These are phyloP conservation scores for Priceomyces carsonii DNA, from an alignment of 805 yeast genomes.

Conservation along the genomic window DNA sequence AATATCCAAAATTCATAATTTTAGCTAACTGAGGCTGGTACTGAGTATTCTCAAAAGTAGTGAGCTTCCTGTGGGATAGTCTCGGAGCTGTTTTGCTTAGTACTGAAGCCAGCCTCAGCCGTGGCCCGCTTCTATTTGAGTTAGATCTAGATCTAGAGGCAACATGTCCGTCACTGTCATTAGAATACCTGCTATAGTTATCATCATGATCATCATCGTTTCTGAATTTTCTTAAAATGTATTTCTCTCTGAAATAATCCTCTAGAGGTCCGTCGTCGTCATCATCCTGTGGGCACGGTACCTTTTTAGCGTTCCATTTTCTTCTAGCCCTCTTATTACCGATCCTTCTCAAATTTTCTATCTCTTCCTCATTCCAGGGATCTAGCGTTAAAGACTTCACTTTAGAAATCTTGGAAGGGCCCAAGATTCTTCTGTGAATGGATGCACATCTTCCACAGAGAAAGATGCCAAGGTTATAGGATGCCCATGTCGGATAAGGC, in stretches of 20 bases:
- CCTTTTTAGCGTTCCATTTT: slow-evolving; percentile 68
- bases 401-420: slow-evolving; percentile 57
- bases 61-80: slow-evolving; percentile 52
- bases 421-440: slow-evolving; percentile 60
- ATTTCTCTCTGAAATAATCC: slow-evolving; percentile 64
- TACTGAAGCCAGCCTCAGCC: slow-evolving; percentile 21
- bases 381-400: slow-evolving; percentile 78
- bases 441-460: slow-evolving; percentile 87
- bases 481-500: slow-evolving; percentile 63
- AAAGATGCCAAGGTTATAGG: slow-evolving; percentile 59
- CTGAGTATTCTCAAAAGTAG: slow-evolving; percentile 53
- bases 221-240: slow-evolving; percentile 61
- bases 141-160: slow-evolving; percentile 13
- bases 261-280: slow-evolving; percentile 60
- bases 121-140: slow-evolving; percentile 20
- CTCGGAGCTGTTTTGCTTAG: slow-evolving; percentile 29
- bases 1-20: slow-evolving; percentile 53
- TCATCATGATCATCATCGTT: slow-evolving; percentile 37
- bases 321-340: slow-evolving; percentile 66
- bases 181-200: slow-evolving; percentile 31
- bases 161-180: slow-evolving; percentile 13
- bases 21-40: slow-evolving; percentile 51
- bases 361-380: slow-evolving; percentile 60
- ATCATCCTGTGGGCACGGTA: slow-evolving; percentile 73
- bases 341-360: slow-evolving; percentile 42